Conservation (phyloP, 257 asterid genomes). For the Capsicum pubescens region DNA sequence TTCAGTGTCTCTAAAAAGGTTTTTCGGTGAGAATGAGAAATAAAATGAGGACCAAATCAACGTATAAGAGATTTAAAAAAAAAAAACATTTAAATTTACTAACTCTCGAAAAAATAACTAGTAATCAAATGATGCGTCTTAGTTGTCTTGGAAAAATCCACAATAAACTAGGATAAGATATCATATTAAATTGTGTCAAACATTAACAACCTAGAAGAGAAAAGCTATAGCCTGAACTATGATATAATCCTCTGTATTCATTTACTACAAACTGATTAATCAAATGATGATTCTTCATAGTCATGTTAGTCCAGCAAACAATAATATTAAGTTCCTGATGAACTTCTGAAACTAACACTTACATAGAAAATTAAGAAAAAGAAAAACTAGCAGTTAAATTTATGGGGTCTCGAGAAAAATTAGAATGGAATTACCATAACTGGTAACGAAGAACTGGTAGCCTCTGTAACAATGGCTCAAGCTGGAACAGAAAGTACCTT, state of each 20-base stretch:
- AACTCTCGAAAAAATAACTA: neutral
- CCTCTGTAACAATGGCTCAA: conserved; percentile 75
- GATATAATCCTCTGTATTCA: neutral
- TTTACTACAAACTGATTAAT: conserved; percentile 7
- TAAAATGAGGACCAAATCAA: no score
- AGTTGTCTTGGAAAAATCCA: neutral
- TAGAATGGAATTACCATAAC: conserved; percentile 52
- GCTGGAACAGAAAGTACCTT: no score
- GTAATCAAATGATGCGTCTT: neutral
- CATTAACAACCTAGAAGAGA: neutral
- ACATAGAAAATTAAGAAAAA: neutral
- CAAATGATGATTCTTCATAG: neutral
- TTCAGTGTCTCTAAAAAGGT: no score
- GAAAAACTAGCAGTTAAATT: neutral
- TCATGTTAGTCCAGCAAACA: neutral
- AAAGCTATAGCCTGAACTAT: neutral
- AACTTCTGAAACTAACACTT: neutral
- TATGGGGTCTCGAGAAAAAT: neutral
- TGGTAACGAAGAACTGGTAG: conserved; percentile 84
- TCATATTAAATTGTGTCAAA: neutral
- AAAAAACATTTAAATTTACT: no score
- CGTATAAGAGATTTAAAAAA: no score
- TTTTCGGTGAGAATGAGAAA: no score
- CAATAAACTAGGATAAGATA: neutral
- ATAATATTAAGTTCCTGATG: neutral